Conservation (phyloP, 2,329 filamentous ascomycete species). For the Botrytis sinoallii region DNA sequence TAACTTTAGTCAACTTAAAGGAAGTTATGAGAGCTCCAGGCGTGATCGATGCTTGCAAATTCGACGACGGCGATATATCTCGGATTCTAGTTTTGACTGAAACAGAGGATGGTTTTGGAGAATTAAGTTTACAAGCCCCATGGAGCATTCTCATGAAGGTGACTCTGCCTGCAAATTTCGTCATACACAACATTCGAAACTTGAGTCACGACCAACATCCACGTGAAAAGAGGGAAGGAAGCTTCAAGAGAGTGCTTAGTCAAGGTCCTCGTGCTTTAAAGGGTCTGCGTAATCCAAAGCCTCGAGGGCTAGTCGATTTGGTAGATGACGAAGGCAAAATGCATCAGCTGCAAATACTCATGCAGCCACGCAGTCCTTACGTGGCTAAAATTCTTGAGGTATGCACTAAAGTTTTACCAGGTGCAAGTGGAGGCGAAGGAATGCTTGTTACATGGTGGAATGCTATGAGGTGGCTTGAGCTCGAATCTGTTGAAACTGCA, state of each 20-base stretch:
- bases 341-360: constrained; percentile 65
- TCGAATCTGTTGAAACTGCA: constrained; percentile 45
- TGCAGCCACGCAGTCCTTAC: constrained; percentile 62
- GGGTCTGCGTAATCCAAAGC: constrained; percentile 56
- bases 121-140: constrained; percentile 70
- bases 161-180: constrained; percentile 56
- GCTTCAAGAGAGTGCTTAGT: constrained; percentile 45
- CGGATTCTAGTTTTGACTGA: constrained; percentile 69
- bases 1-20: constrained; percentile 33
- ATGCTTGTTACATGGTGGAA: constrained; percentile 72
- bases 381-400: constrained; percentile 59
- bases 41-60: constrained; percentile 69
- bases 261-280: constrained; percentile 39
- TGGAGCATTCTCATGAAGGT: constrained; percentile 71
- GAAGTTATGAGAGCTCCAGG: constrained; percentile 51
- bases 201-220: constrained; percentile 55
- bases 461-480: constrained; percentile 64
- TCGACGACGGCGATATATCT: constrained; percentile 64
- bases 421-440: constrained; percentile 55
- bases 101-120: constrained; percentile 58
- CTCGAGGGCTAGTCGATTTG: constrained; percentile 62
- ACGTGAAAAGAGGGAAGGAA: constrained; percentile 51
- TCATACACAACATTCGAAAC: constrained; percentile 56
- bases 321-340: constrained; percentile 58
- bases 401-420: constrained; percentile 62